Conservation (phyloP, 2,329 filamentous ascomycete species). For the Blumeria hordei region DNA sequence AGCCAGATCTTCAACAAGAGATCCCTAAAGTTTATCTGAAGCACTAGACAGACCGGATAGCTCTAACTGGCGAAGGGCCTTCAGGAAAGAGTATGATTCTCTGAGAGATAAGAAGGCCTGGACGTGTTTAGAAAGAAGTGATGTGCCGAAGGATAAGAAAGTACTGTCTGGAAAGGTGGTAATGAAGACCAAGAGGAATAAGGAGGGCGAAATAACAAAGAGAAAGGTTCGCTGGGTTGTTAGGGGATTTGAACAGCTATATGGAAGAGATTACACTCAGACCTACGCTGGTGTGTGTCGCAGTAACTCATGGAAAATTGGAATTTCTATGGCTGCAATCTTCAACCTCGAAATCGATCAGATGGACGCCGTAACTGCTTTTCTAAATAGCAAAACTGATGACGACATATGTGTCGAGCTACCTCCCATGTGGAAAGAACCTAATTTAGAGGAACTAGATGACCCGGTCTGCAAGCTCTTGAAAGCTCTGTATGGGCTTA, state of each 20-base stretch:
- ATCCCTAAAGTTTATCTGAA: background rate
- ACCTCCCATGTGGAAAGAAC: background rate
- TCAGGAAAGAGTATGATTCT: background rate
- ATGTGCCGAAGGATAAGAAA: background rate
- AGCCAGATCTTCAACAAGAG: background rate
- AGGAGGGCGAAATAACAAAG: background rate
- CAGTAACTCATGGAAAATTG: background rate
- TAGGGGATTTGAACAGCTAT: background rate
- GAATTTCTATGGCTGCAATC: background rate
- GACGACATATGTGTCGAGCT: background rate
- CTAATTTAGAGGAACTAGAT: background rate
- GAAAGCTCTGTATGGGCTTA: background rate
- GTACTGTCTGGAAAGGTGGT: background rate
- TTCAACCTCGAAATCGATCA: slow-evolving; percentile 1
- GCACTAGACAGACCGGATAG: background rate
- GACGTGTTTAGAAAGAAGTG: background rate
- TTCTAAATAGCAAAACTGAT: background rate
- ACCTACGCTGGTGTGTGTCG: background rate
- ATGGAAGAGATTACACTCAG: background rate
- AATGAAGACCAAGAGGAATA: slow-evolving; percentile 1
- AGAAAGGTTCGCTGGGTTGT: slow-evolving; percentile 1
- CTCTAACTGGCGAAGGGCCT: background rate
- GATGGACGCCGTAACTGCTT: background rate
- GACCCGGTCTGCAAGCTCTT: background rate
- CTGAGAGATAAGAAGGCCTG: background rate